Base-by-base conservation (phyloP, 768 basidiomycete species). In the Strobilomyces confusus region DNA sequence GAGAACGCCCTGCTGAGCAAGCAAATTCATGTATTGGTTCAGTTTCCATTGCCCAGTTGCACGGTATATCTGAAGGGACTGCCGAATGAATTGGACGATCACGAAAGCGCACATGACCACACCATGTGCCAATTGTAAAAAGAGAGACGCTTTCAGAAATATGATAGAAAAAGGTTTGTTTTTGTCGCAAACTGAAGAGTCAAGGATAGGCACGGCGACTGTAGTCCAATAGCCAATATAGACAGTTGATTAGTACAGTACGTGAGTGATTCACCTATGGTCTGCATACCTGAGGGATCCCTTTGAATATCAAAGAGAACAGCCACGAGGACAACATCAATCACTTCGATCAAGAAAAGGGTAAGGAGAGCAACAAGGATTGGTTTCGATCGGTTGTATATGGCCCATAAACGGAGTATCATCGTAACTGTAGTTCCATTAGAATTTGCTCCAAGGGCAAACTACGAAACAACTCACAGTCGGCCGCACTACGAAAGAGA, bases 401-500 rank as follows among this genome's bases (percentile, higher is more conserved):
- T 48, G 14, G 37, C 48, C 37, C 37, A 48, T 37, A 48, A 26
- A 30, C 48, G 48, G 13, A 48, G 48, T 14, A 48, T 30, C 48
- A 48, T 48, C 4, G 20, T 13, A 2, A 40, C 48, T 48, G 23
- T 13, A 48, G 22, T 13, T 4, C 9, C 23, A 14, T 22, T 11
- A 19, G 13, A 17, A 15, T 14, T 34, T 22, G 14, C 13, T 22
- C 9, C 15, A 1, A 12, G 17, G n/a, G 9, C 8, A 14, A 22
- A 9, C 13, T 2, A 3, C 33, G 14, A 14, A 4, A 20, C 14
- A 23, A 45, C 51, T 45, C 12, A 51, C 51, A 23, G 17, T 51
- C 44, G 4, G 51, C 51, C 13, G 44, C 43, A 13, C 43, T 22
- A 22, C 37, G 5, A 43, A 58, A 58, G 13, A 52, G 13, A 14